Evolutionary conservation across 371 early-diverging fungal species (phyloP).

Genomic region (Mortierella sp.): DNA sequence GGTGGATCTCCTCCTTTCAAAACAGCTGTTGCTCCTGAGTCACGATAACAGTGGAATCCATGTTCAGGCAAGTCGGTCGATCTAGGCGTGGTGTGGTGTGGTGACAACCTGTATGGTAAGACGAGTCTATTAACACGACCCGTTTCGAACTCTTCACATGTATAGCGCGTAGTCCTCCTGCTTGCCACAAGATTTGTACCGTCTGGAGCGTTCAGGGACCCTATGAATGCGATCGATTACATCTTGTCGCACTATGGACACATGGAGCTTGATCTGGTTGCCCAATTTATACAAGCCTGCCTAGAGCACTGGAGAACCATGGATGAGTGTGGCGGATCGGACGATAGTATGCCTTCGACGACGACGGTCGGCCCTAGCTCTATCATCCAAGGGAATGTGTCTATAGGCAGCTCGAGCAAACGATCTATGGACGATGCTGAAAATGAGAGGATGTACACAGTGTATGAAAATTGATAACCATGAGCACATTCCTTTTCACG

Average conservation of each 20-base stretch:
- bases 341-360: neutral
- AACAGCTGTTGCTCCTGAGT: slow-evolving; percentile 15
- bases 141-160: neutral
- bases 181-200: slow-evolving; percentile 1
- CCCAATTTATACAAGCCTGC: slow-evolving; percentile 3
- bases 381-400: neutral
- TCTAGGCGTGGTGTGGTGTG: no score
- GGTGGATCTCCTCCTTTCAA: slow-evolving; percentile 22
- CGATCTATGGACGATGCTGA: slow-evolving; percentile 9
- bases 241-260: slow-evolving; percentile 20
- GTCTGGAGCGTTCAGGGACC: slow-evolving; percentile 17
- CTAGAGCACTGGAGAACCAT: slow-evolving; percentile 10
- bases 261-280: slow-evolving; percentile 23
- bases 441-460: neutral
- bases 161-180: slow-evolving; percentile 15
- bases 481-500: no score
- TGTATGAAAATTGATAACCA: no score
- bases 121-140: neutral
- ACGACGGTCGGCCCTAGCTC: neutral
- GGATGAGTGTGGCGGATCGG: neutral
- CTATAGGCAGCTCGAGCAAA: neutral
- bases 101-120: no score
- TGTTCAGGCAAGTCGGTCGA: slow-evolving; percentile 21
- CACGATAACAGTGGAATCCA: slow-evolving; percentile 30
- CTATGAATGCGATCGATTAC: slow-evolving; percentile 14